Evolutionary conservation across 2,329 filamentous ascomycete genomes (phyloP), one percentile per base, ranked within the genome.

Genomic region (Botrytis squamosa): DNA sequence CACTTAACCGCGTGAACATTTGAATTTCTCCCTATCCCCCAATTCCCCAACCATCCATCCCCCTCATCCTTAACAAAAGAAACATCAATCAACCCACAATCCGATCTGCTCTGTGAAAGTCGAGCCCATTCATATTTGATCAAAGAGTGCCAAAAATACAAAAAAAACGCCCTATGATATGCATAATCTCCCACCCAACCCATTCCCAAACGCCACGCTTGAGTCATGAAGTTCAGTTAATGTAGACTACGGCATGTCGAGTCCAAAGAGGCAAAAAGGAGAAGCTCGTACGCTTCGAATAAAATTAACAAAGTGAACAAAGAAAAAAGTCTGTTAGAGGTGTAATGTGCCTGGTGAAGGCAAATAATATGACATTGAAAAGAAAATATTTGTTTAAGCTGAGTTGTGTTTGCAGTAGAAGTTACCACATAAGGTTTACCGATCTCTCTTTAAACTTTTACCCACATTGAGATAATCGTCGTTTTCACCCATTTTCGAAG

Each of bases 291-390:
- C 40, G 49, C 66, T 42, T 57, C 66, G 18, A n/a, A 38, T 40
- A 49, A 29, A 71, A 65, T 49, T 64, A 64, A 70, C 14, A 63
- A 71, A 38, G 57, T 14, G 49, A 38, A 55, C 36, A 64, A 65
- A 70, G 9, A 64, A 71, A 71, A 52, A n/a, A 25, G 42, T 64
- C n/a, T 40, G 25, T 42, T 22, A 46, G 42, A 71, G 52, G 25
- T 68, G n/a, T 63, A 71, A 25, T 71, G 42, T 64, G 57, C 69
- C 69, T 33, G 4, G 18, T 20, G n/a, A 18, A 71, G 57, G 69
- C 69, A 71, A 71, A 71, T 71, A 64, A 71, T 42, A 52, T 71
- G 69, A 71, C 57, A 71, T 71, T 64, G 69, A 52, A 71, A 65
- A 64, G 69, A 40, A 71, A n/a, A 64, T n/a, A 52, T n/a, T 52